These are phyloP conservation scores for Nidula microcarpa DNA, from an alignment of 768 basidiomycete species.

Conservation along the genomic window DNA sequence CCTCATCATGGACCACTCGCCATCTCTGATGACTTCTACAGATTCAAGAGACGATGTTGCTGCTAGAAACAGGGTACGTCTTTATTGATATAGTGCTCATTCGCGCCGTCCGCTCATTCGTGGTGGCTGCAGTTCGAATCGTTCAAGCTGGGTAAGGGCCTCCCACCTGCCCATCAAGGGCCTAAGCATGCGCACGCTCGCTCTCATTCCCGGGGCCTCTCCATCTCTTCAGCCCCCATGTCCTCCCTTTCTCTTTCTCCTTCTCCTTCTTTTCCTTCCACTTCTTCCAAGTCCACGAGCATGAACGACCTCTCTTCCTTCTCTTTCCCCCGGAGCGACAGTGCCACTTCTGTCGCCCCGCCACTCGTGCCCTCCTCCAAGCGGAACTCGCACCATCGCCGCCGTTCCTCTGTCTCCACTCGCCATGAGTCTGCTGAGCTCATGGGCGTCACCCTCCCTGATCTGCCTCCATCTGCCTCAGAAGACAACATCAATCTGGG, in stretches of 20 bases:
- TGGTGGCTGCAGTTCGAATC: constrained; percentile 53
- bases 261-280: constrained; percentile 25
- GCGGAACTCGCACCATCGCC: constrained; percentile 79
- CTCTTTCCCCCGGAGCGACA: constrained; percentile 12
- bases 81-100: neutral
- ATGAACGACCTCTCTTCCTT: constrained; percentile 30
- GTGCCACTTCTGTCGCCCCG: constrained; percentile 4
- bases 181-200: constrained; percentile 53
- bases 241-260: constrained; percentile 38
- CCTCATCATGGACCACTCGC: constrained; percentile 19
- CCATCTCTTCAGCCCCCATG: constrained; percentile 45
- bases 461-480: constrained; percentile 54
- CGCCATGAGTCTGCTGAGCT: constrained; percentile 87
- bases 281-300: constrained; percentile 32
- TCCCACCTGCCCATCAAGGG: constrained; percentile 30
- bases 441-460: constrained; percentile 78
- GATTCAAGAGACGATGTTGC: constrained; percentile 28
- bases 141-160: constrained; percentile 63
- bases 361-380: constrained; percentile 37
- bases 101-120: constrained; percentile 2
- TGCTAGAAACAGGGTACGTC: constrained; percentile 38
- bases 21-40: constrained; percentile 16
- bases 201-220: constrained; percentile 70
- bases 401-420: constrained; percentile 86
- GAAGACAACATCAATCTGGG: constrained; percentile 69